These are phyloP conservation scores for Coemansia sp. DNA, from an alignment of 192 early-diverging fungal genomes.

Conservation along the genomic window DNA sequence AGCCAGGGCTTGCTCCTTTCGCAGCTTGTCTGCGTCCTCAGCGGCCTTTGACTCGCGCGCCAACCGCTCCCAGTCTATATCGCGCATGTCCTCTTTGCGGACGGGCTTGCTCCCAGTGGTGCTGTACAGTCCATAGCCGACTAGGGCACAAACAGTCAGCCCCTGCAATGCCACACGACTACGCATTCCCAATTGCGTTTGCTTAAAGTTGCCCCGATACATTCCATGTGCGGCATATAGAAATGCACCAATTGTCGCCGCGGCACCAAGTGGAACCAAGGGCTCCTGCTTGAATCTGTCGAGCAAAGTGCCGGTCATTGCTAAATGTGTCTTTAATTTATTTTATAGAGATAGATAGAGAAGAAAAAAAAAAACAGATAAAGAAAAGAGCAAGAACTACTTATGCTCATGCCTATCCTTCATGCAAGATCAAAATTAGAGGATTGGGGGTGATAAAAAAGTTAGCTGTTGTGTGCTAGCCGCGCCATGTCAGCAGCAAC, in stretches of 20 bases:
- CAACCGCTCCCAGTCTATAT: slow-evolving; percentile 46
- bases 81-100: slow-evolving; percentile 25
- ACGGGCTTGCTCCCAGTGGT: not conserved
- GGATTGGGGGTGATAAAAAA: not conserved
- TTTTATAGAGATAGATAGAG: not conserved
- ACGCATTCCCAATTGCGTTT: slow-evolving; percentile 49
- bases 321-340: not conserved
- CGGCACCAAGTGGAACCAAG: slow-evolving; percentile 34
- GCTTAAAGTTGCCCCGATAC: slow-evolving; percentile 23
- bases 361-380: not conserved
- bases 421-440: not conserved
- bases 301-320: slow-evolving; percentile 26
- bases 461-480: not conserved
- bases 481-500: not conserved
- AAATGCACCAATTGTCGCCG: slow-evolving; percentile 39
- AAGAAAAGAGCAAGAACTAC: not conserved
- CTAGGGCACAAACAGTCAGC: slow-evolving; percentile 35
- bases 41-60: slow-evolving; percentile 36
- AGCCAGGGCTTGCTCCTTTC: slow-evolving; percentile 8
- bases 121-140: slow-evolving; percentile 29
- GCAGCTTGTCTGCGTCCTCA: slow-evolving; percentile 20
- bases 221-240: slow-evolving; percentile 41
- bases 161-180: slow-evolving; percentile 46
- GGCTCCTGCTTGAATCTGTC: slow-evolving; percentile 44
- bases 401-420: not conserved